A percentile compares a stretch with the other conserved stretches of the same genome.
phyloP scores from a whole-genome alignment of 2,329 filamentous ascomycete species.

The Calonectria pseudoturangicola region DNA sequence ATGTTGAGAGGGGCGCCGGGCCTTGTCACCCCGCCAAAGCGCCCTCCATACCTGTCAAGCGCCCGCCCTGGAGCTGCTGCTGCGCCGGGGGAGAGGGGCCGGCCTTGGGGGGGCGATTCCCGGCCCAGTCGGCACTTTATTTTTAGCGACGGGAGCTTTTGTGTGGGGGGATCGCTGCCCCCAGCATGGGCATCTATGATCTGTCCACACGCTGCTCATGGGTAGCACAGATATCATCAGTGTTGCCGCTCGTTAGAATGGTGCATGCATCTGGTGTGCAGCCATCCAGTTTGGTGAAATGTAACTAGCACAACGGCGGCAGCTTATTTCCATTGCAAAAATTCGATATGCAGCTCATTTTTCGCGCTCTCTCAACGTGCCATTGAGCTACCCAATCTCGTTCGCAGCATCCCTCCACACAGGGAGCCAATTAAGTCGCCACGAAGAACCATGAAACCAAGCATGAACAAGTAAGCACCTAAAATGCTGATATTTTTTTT shows the following conservation, averaged over 20 bases:
- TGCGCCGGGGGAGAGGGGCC: constrained; percentile 18
- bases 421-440: background rate
- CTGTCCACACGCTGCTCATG: constrained; percentile 13
- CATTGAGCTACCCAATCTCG: background rate
- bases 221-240: background rate
- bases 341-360: too few species aligned
- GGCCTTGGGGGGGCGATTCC: constrained; percentile 6
- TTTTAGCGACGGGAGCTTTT: constrained; percentile 11
- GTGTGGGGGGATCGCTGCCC: constrained; percentile 14
- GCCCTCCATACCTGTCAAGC: constrained; percentile 20
- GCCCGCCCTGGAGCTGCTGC: constrained; percentile 16
- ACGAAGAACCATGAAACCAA: constrained; percentile 20
- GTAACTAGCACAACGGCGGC: background rate
- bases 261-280: too few species aligned
- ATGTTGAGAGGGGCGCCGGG: background rate
- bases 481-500: background rate
- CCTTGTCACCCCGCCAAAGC: constrained; percentile 21
- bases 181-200: background rate
- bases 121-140: constrained; percentile 17
- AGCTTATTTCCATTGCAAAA: background rate
- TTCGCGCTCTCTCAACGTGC: background rate
- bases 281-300: background rate
- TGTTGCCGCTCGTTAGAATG: background rate
- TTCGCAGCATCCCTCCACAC: background rate
- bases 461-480: constrained; percentile 11